Evolutionary conservation across 2,329 filamentous ascomycete genomes (phyloP), one percentile per base, ranked within the genome.

Genomic region (Xylariaceae sp.): DNA sequence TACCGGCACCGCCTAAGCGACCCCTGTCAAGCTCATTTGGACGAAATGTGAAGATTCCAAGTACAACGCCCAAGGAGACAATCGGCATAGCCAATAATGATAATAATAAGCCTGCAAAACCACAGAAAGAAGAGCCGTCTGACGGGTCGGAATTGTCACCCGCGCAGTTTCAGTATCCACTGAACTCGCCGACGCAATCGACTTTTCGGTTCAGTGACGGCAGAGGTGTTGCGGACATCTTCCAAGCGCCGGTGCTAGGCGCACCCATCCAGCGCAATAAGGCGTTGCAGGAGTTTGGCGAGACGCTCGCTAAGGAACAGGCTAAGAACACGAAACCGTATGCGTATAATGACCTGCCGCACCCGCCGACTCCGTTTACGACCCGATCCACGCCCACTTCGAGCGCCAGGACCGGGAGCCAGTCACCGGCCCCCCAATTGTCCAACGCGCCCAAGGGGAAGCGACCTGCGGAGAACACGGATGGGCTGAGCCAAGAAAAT

Each of bases 111-210:
- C 5, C 16, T 20, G 21, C 19, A n/a, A 18, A 21, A 7, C 3
- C 20, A 20, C 26, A 20, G 3, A n/a, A 12, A 10, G 26, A 20
- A 6, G 37, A 29, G 2, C 45, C 40, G 18, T 41, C n/a, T 14
- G 20, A 37, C n/a, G 19, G 18, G 1, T 6, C 14, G 14, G 20
- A 41, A 9, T 2, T 57, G 20, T 50, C 52, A 2, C 32, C 29
- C 1, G 43, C 54, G 2, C 26, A 56, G n/a, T 56, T 52, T 40
- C 46, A 56, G 14, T 62, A 60, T 20, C 44, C 47, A 7, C 20
- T 52, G 19, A 48, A 56, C 42, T 51, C 45, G 12, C 57, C 60
- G 7, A 48, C 44, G 19, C 20, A 37, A 20, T 55, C 60, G 12
- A 52, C 44, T 18, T 60, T 58, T 45, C 50, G 5, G 50, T 52